Evolutionary conservation across 2,329 filamentous ascomycete genomes (phyloP).

Genomic region (Basipetospora chlamydospora): DNA sequence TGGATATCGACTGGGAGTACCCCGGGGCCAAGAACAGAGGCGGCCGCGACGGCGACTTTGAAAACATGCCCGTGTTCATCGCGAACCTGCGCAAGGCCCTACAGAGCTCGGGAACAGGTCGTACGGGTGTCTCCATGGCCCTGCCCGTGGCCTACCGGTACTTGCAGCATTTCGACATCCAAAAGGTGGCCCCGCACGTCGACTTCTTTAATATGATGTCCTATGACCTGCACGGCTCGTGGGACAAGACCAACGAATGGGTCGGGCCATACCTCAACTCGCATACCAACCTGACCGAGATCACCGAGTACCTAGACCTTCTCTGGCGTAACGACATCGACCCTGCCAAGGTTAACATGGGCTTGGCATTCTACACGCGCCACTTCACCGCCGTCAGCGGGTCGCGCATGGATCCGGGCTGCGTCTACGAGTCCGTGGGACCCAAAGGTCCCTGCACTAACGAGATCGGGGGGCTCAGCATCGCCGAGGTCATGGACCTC

Average conservation of each 20-base stretch:
- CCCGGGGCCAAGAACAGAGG: conserved; percentile 20
- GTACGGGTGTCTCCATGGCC: not conserved
- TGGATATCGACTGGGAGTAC: conserved; percentile 16
- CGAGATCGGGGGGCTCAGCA: conserved; percentile 10
- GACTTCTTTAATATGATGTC: conserved; percentile 23
- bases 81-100: conserved; percentile 11
- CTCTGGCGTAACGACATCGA: conserved; percentile 30
- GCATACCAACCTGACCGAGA: conserved; percentile 33
- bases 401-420: conserved; percentile 12
- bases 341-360: conserved; percentile 26
- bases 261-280: conserved; percentile 18
- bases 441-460: conserved; percentile 9
- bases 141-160: conserved; percentile 15
- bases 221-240: conserved; percentile 20
- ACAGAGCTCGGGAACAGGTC: not conserved
- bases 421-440: conserved; percentile 10
- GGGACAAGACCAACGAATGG: conserved; percentile 15
- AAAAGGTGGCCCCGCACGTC: conserved; percentile 11
- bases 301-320: conserved; percentile 23
- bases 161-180: conserved; percentile 14
- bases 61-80: conserved; percentile 16
- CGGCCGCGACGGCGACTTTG: conserved; percentile 20
- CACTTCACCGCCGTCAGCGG: conserved; percentile 7
- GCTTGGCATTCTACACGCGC: conserved; percentile 27
- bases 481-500: conserved; percentile 14